phyloP scores from a whole-genome alignment of 2,329 filamentous ascomycete species.

The Xylariales sp. region DNA sequence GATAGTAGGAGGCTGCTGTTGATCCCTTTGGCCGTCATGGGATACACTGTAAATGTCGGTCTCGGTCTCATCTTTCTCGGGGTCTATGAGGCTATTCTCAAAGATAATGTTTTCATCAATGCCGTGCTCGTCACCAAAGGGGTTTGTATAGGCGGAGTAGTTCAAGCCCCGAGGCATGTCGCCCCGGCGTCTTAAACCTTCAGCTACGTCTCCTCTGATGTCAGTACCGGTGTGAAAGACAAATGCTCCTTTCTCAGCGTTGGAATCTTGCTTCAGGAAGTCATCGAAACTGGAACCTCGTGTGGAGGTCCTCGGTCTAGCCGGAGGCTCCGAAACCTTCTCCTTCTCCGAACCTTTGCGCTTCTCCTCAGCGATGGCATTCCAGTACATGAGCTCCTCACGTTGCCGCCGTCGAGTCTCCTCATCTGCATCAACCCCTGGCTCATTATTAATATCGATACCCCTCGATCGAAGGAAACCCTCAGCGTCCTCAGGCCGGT shows the following conservation, averaged over 20 bases:
- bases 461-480: slow-evolving; percentile 55
- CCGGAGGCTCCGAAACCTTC: slow-evolving; percentile 14
- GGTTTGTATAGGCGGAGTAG: slow-evolving; percentile 49
- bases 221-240: slow-evolving; percentile 56
- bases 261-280: slow-evolving; percentile 47
- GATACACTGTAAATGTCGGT: slow-evolving; percentile 57
- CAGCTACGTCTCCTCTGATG: slow-evolving; percentile 27
- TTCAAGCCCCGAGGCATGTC: slow-evolving; percentile 42
- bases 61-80: slow-evolving; percentile 40
- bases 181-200: slow-evolving; percentile 45
- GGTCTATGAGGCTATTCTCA: slow-evolving; percentile 37
- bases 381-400: slow-evolving; percentile 65
- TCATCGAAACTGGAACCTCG: slow-evolving; percentile 52
- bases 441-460: slow-evolving; percentile 26
- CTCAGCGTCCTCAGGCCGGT: slow-evolving; percentile 62
- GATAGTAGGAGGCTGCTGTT: slow-evolving; percentile 11
- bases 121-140: slow-evolving; percentile 54
- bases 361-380: slow-evolving; percentile 48
- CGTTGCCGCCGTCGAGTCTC: slow-evolving; percentile 56
- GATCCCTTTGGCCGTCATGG: slow-evolving; percentile 28
- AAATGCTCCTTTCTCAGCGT: slow-evolving; percentile 49
- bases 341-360: slow-evolving; percentile 19
- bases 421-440: slow-evolving; percentile 57
- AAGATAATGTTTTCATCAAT: slow-evolving; percentile 43
- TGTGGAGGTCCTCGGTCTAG: slow-evolving; percentile 15